A percentile compares a stretch with the other conserved stretches of the same genome.
phyloP scores from a whole-genome alignment of 805 yeast genomes.

The Cyberlindnera mrakii region DNA sequence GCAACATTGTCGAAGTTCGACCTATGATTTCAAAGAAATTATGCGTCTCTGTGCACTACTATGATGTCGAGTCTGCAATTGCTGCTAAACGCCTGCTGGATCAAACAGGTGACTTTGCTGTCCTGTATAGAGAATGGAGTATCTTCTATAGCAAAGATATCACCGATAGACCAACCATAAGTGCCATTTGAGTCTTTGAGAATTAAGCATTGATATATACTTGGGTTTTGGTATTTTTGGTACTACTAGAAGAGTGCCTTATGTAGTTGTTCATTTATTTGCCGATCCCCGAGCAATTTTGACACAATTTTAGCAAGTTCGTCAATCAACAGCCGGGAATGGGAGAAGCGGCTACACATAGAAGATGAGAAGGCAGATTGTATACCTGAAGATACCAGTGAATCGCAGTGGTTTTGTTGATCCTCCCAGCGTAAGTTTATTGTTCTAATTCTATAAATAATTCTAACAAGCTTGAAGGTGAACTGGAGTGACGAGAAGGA shows the following conservation, averaged over 20 bases:
- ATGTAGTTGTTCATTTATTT: no score
- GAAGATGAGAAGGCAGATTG: conserved; percentile 8
- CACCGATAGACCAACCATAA: conserved; percentile 47
- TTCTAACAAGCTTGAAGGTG: conserved; percentile 6
- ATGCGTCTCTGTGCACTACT: conserved; percentile 54
- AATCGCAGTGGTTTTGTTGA: conserved; percentile 20
- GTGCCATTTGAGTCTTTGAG: neutral
- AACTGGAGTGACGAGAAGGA: conserved; percentile 22
- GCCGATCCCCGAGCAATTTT: no score
- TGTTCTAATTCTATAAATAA: neutral
- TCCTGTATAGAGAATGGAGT: conserved; percentile 53
- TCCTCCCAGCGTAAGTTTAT: conserved; percentile 17
- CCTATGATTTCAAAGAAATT: conserved; percentile 65
- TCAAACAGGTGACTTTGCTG: conserved; percentile 28
- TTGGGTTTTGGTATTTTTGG: no score
- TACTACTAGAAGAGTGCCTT: no score
- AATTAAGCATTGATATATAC: no score
- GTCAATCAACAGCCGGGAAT: no score
- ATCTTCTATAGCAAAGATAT: conserved; percentile 64
- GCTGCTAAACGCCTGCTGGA: conserved; percentile 45
- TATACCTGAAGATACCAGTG: conserved; percentile 22
- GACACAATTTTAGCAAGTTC: no score
- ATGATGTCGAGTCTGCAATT: conserved; percentile 54
- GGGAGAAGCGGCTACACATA: no score
- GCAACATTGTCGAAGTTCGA: conserved; percentile 52